Evolutionary conservation across 2,329 filamentous ascomycete genomes (phyloP), one percentile per base, ranked within the genome.

Genomic region (Lasiodiplodia theobromae): DNA sequence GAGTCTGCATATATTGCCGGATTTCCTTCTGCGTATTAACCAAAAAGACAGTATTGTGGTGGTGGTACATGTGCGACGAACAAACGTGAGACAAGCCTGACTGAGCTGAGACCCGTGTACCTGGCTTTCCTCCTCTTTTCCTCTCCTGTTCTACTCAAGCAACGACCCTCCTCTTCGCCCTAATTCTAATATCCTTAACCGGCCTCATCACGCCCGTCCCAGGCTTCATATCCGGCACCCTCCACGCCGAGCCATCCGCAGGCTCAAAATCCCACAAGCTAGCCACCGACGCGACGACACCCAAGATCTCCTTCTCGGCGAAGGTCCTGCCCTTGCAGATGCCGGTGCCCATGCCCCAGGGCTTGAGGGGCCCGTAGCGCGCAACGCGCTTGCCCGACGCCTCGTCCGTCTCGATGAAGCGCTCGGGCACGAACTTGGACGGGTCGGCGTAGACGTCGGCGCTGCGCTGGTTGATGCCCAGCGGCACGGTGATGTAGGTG

Each of bases 231-330:
- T 37, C 60, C 18, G 70, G 70, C 31, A 71, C 54, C 37, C 67
- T 57, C 70, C 70, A 71, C 40, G 25, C 34, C 16, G 65, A 68
- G 8, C 66, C 68, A n/a, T 25, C 47, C 12, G 68, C 80, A 0
- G 85, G 81, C 67, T 85, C 78, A 68, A 89, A 83, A 53, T 89
- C 84, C 86, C 87, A 89, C 72, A 87, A 80, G 6, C 82, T 78
- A 23, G 89, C 73, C 25, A 89, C 81, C 1, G 83, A 82, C 18
- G 86, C 86, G 1, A 82, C 81, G 54, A 87, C 83, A 28, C 83
- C 76, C 53, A 89, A 71, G 21, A 83, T 81, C 72, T 85, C 81
- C 58, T 82, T 79, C 72, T 87, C 82, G 2, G 84, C 85, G 70
- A 87, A 85, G 1, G 77, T 62, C n/a, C 64, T 31, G 10, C 85